Base-by-base conservation (phyloP, 2,329 filamentous ascomycete genomes). In the Aureobasidium sp. region DNA sequence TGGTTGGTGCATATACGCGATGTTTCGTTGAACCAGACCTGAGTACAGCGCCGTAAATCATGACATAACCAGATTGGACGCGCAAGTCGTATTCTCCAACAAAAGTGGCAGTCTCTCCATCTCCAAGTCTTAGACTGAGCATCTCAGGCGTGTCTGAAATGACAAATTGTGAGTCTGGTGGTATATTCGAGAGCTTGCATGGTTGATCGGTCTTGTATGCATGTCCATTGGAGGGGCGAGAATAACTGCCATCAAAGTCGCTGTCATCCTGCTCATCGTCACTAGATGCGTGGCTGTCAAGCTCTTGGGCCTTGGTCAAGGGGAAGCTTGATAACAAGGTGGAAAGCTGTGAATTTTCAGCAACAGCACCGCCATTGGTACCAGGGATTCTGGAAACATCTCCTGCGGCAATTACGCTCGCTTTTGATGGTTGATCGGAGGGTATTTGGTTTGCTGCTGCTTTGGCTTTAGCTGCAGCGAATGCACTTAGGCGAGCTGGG, bases 51-150 rank as follows among this genome's bases (percentile, higher is more conserved):
- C 89, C 88, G 15, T 84, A 81, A 29, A 93, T 72, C 1, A 83
- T 85, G 27, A 88, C 76, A 47, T 85, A 79, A 2, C 90, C 90
- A 58, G 78, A 78, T 9, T 77, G 68, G 0, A 93, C 80, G 14
- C 77, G 77, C 34, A 93, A 71, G 17, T 85, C 84, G 71, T 86
- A 94, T 68, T 83, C 86, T 1, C 90, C 90, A 12, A 90, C 64
- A 20, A 76, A 69, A 2, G 73, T 69, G 37, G 76, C 70, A 8
- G 69, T 75, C 8, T 76, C 72, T 34, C 70, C 67, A 11, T 64
- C 45, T 53, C 64, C 37, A 42, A 75, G 11, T 41, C 31, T 56
- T 17, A 62, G 25, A 14, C 11, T 64, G 9, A 69, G 42, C 17
- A 31, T 48, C 2, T 64, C 45, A 5, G 65, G 58, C 25, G 64